A percentile compares a stretch with the other conserved stretches of the same genome.
These are phyloP conservation scores for Rutstroemia sp. DNA, from an alignment of 2,329 filamentous ascomycete genomes.

Conservation along the genomic window DNA sequence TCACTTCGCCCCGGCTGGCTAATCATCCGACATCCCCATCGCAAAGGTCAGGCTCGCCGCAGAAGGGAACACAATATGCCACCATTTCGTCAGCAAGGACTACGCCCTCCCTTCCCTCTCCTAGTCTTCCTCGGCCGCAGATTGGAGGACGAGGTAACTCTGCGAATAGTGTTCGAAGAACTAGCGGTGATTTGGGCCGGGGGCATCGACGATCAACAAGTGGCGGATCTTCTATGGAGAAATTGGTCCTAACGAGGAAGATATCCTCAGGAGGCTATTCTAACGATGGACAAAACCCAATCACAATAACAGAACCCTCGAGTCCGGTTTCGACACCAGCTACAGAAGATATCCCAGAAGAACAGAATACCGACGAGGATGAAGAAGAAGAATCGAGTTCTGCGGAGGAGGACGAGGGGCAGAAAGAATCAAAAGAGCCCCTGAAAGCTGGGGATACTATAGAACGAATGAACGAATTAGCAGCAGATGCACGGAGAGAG, in stretches of 20 bases:
- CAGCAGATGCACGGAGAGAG: slow-evolving; percentile 82
- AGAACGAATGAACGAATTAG: slow-evolving; percentile 64
- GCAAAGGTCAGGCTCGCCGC: slow-evolving; percentile 36
- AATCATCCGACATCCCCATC: slow-evolving; percentile 14
- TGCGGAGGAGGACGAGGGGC: not conserved
- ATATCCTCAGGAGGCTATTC: slow-evolving; percentile 16
- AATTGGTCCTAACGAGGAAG: slow-evolving; percentile 16
- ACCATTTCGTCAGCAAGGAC: slow-evolving; percentile 19
- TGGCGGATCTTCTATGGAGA: slow-evolving; percentile 18
- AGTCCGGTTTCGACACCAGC: slow-evolving; percentile 17
- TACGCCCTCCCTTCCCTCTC: slow-evolving; percentile 19
- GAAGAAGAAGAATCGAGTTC: slow-evolving; percentile 1
- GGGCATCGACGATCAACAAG: slow-evolving; percentile 26
- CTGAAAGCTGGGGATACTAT: slow-evolving; percentile 47
- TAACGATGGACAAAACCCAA: slow-evolving; percentile 13
- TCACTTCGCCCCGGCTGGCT: slow-evolving; percentile 34
- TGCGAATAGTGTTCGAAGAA: slow-evolving; percentile 18
- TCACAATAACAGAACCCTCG: slow-evolving; percentile 15
- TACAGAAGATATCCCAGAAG: slow-evolving; percentile 17
- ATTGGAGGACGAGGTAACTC: slow-evolving; percentile 18
- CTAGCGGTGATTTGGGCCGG: slow-evolving; percentile 18
- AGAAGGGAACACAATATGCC: slow-evolving; percentile 34
- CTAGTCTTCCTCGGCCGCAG: slow-evolving; percentile 18
- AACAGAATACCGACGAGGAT: slow-evolving; percentile 12
- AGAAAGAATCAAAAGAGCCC: slow-evolving; percentile 37